Percentiles rank a stretch among this genome's conserved stretches.
These are phyloP conservation scores for Pseudonectria buxi DNA, from an alignment of 2,329 filamentous ascomycete species.

Conservation along the genomic window DNA sequence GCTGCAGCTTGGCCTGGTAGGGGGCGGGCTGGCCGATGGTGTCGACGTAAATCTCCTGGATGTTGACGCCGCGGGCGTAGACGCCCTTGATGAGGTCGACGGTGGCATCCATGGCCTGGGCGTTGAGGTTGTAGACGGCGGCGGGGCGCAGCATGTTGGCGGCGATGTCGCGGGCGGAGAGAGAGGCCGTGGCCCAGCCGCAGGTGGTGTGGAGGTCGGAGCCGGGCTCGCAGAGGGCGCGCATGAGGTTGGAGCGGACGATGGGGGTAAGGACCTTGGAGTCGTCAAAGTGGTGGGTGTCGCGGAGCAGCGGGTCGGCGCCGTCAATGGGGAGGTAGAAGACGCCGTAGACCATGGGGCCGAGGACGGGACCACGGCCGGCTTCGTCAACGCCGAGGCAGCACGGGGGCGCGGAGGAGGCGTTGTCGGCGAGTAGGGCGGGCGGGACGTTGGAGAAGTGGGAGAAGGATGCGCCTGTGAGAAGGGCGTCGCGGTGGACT, in stretches of 20 bases:
- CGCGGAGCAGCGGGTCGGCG: conserved; percentile 66
- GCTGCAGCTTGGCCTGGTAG: conserved; percentile 80
- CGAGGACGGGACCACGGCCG: conserved; percentile 87
- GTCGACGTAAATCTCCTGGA: conserved; percentile 89
- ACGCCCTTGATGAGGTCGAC: conserved; percentile 74
- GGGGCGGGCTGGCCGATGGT: conserved; percentile 77
- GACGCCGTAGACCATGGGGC: conserved; percentile 66
- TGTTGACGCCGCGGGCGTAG: conserved; percentile 69
- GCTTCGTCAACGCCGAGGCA: conserved; percentile 90
- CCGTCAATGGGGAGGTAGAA: conserved; percentile 69
- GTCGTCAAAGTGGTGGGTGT: conserved; percentile 84
- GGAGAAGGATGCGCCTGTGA: conserved; percentile 61
- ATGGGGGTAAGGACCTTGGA: conserved; percentile 81
- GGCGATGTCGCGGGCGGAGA: conserved; percentile 79
- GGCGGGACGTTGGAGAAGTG: conserved; percentile 65
- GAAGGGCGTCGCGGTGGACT: conserved; percentile 49
- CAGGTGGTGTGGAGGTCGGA: conserved; percentile 47
- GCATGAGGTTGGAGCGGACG: conserved; percentile 67
- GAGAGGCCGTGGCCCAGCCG: conserved; percentile 75
- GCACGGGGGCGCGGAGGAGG: conserved; percentile 41
- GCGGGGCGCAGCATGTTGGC: conserved; percentile 67
- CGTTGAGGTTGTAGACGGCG: conserved; percentile 80
- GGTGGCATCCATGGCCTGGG: conserved; percentile 90
- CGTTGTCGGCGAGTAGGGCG: conserved; percentile 43
- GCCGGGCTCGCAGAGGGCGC: conserved; percentile 59